Evolutionary conservation across 2,329 filamentous ascomycete genomes (phyloP).

Genomic region (Sporothrix schenckii): DNA sequence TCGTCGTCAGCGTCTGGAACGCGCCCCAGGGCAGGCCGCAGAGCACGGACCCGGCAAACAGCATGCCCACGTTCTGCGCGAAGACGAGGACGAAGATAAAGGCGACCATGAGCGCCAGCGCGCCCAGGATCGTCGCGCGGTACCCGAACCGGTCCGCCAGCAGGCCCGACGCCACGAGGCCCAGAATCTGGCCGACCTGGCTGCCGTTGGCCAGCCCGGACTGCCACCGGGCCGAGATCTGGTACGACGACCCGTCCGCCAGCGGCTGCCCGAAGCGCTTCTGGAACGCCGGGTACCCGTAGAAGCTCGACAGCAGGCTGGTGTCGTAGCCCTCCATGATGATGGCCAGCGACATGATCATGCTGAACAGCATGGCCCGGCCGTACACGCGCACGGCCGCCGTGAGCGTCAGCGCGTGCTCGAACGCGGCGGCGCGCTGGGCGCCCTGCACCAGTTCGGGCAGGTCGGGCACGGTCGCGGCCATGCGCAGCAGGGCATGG

Average conservation of each 20-base stretch:
- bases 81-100: slow-evolving; percentile 56
- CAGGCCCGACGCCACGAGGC: slow-evolving; percentile 53
- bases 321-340: slow-evolving; percentile 40
- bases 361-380: slow-evolving; percentile 33
- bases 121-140: slow-evolving; percentile 49
- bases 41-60: slow-evolving; percentile 50
- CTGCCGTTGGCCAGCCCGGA: slow-evolving; percentile 47
- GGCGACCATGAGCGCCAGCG: slow-evolving; percentile 45
- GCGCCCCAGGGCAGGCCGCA: slow-evolving; percentile 46
- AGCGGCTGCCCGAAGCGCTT: slow-evolving; percentile 41
- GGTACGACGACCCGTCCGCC: slow-evolving; percentile 40
- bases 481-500: not conserved
- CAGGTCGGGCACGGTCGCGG: not conserved
- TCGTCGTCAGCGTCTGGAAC: slow-evolving; percentile 47
- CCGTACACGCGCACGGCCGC: slow-evolving; percentile 36
- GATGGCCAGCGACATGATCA: slow-evolving; percentile 34
- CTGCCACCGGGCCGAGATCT: slow-evolving; percentile 56
- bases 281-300: slow-evolving; percentile 36
- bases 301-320: slow-evolving; percentile 37
- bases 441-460: not conserved
- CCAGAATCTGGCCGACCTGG: slow-evolving; percentile 53
- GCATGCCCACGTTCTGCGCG: slow-evolving; percentile 44
- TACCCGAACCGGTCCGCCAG: slow-evolving; percentile 51
- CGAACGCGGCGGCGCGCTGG: slow-evolving; percentile 9
- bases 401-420: slow-evolving; percentile 33